A percentile compares a stretch with the other conserved stretches of the same genome.
phyloP scores from a whole-genome alignment of 768 basidiomycete species.

The Termitomyces sp. region DNA sequence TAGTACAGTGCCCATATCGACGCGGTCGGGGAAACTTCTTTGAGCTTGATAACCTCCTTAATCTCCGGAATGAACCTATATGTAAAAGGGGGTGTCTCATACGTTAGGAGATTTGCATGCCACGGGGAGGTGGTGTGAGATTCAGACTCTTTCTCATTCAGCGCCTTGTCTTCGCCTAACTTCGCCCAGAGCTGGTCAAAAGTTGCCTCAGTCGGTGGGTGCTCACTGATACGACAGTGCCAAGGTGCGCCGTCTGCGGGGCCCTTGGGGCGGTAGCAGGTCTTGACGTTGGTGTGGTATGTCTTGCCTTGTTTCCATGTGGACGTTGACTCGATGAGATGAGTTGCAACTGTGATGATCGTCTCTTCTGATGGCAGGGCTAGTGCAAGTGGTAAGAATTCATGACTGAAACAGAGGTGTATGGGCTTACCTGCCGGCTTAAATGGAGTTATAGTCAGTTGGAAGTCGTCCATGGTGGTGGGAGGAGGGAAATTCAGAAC shows the following conservation, averaged over 20 bases:
- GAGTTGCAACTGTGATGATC: slow-evolving; percentile 48
- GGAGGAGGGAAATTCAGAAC: slow-evolving; percentile 3
- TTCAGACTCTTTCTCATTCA: slow-evolving; percentile 63
- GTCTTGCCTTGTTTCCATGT: slow-evolving; percentile 71
- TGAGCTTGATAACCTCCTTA: slow-evolving; percentile 58
- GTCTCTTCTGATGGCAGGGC: slow-evolving; percentile 61
- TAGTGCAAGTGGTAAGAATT: slow-evolving; percentile 21
- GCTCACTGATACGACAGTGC: slow-evolving; percentile 68
- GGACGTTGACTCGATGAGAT: slow-evolving; percentile 52
- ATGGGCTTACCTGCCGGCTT: slow-evolving; percentile 11
- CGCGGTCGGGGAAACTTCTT: slow-evolving; percentile 59
- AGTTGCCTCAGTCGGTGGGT: slow-evolving; percentile 59
- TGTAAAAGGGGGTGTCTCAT: slow-evolving; percentile 6
- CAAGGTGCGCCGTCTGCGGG: slow-evolving; percentile 57
- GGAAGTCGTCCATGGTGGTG: slow-evolving; percentile 20
- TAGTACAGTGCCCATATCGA: slow-evolving; percentile 73
- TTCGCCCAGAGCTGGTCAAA: slow-evolving; percentile 75
- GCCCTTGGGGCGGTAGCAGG: slow-evolving; percentile 48
- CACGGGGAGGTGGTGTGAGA: slow-evolving; percentile 8
- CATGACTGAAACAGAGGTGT: neutral
- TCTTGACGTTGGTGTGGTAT: slow-evolving; percentile 54
- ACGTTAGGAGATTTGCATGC: slow-evolving; percentile 11
- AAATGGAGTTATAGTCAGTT: slow-evolving; percentile 13
- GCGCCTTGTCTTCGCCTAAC: slow-evolving; percentile 60
- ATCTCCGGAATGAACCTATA: slow-evolving; percentile 64